Conservation (phyloP, 192 early-diverging fungal genomes). For the Coemansia sp. region DNA sequence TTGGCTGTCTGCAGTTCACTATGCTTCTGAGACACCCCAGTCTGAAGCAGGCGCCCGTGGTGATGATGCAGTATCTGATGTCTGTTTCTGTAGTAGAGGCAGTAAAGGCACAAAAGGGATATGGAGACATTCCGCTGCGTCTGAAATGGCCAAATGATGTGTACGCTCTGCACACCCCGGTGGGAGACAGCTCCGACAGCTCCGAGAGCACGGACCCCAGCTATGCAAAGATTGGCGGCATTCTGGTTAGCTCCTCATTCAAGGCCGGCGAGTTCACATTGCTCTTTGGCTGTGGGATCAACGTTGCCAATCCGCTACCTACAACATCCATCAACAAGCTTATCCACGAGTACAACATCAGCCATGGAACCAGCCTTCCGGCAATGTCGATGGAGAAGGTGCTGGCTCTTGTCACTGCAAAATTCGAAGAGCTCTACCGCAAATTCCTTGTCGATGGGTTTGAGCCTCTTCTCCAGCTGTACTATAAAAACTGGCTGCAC, state of each 20-base stretch:
- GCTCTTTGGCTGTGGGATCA: conserved; percentile 86
- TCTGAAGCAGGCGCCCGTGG: conserved; percentile 60
- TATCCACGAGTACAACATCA: conserved; percentile 61
- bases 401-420: conserved; percentile 61
- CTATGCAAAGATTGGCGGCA: conserved; percentile 84
- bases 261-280: conserved; percentile 70
- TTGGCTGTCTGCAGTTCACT: conserved; percentile 88
- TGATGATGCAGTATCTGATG: conserved; percentile 95
- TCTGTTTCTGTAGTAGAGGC: conserved; percentile 83
- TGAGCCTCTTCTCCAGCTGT: conserved; percentile 70
- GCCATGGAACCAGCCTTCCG: conserved; percentile 45
- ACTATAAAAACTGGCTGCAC: conserved; percentile 91
- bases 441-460: conserved; percentile 71
- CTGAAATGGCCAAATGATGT: conserved; percentile 99
- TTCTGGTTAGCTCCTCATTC: conserved; percentile 85
- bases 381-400: conserved; percentile 38
- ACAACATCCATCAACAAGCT: conserved; percentile 87
- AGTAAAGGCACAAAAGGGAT: conserved; percentile 66
- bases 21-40: conserved; percentile 75
- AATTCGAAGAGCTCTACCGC: conserved; percentile 76
- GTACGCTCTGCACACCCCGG: conserved; percentile 64
- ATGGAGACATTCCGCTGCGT: conserved; percentile 77
- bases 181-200: conserved; percentile 37
- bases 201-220: conserved; percentile 27
- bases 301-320: conserved; percentile 80